Conservation (phyloP, 495 filamentous ascomycete genomes). For the Neurospora tetraspora region DNA sequence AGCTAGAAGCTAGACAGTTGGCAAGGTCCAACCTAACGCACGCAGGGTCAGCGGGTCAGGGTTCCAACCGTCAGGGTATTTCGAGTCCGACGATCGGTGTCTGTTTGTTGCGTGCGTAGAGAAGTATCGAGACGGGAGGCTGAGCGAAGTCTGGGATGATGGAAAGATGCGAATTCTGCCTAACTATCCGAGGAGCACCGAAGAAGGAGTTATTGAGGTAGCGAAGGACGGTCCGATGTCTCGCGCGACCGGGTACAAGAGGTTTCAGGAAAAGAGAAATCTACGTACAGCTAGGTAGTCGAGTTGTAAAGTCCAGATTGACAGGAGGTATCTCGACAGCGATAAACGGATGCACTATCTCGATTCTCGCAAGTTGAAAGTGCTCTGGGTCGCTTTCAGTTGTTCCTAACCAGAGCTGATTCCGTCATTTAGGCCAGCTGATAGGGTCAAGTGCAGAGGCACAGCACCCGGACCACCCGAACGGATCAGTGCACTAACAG, state of each 20-base stretch:
- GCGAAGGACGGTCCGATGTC: background rate
- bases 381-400: background rate
- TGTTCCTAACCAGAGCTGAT: background rate
- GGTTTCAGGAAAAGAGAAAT: background rate
- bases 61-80: background rate
- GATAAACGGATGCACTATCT: background rate
- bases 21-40: background rate
- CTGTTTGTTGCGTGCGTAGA: background rate
- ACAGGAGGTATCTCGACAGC: background rate
- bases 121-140: background rate
- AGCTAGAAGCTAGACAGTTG: background rate
- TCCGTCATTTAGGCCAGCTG: background rate
- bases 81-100: background rate
- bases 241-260: background rate
- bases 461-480: background rate
- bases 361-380: background rate
- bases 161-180: background rate
- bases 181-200: background rate
- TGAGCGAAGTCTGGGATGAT: background rate
- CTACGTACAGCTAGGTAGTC: background rate
- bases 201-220: background rate
- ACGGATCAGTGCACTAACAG: background rate
- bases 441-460: background rate
- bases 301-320: background rate
- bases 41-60: background rate